Conservation (phyloP, 192 early-diverging fungal species). For the Backusella westeae region DNA sequence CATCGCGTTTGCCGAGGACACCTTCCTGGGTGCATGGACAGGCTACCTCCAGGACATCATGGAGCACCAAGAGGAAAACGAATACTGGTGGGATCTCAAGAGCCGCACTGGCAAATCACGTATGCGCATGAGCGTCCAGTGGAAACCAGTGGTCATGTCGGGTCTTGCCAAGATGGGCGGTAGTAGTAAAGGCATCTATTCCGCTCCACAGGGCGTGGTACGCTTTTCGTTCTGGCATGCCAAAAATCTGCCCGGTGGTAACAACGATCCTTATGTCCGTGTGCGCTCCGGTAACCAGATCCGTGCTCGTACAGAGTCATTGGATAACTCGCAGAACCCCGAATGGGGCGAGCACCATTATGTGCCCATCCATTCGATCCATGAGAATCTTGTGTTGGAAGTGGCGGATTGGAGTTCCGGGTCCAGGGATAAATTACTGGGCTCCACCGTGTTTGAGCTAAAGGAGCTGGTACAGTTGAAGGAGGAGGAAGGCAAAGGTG, state of each 20-base stretch:
- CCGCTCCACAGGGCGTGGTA: slow-evolving; percentile 64
- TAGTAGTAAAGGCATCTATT: not conserved
- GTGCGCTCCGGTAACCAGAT: slow-evolving; percentile 53
- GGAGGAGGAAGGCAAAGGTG: slow-evolving; percentile 13
- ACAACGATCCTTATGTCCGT: slow-evolving; percentile 75
- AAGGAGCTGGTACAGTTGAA: slow-evolving; percentile 29
- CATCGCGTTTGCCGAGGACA: slow-evolving; percentile 43
- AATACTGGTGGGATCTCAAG: slow-evolving; percentile 35
- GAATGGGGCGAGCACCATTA: slow-evolving; percentile 84
- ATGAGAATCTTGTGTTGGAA: slow-evolving; percentile 65
- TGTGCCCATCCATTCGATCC: slow-evolving; percentile 65
- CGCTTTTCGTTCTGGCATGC: slow-evolving; percentile 70
- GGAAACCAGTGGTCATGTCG: slow-evolving; percentile 73
- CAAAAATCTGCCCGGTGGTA: slow-evolving; percentile 56
- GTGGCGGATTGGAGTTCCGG: slow-evolving; percentile 76
- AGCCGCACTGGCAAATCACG: not conserved
- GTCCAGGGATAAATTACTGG: slow-evolving; percentile 72
- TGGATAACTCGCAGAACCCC: slow-evolving; percentile 74
- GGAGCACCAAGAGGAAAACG: slow-evolving; percentile 15
- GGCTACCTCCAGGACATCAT: slow-evolving; percentile 39
- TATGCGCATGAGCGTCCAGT: slow-evolving; percentile 43
- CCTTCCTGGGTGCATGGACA: slow-evolving; percentile 33
- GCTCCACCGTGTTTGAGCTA: slow-evolving; percentile 50
- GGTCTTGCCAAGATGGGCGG: slow-evolving; percentile 11
- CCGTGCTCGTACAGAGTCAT: slow-evolving; percentile 65